These are phyloP conservation scores for Dictyostelium intermedium DNA, from an alignment of 78 protist genomes.

Conservation along the genomic window DNA sequence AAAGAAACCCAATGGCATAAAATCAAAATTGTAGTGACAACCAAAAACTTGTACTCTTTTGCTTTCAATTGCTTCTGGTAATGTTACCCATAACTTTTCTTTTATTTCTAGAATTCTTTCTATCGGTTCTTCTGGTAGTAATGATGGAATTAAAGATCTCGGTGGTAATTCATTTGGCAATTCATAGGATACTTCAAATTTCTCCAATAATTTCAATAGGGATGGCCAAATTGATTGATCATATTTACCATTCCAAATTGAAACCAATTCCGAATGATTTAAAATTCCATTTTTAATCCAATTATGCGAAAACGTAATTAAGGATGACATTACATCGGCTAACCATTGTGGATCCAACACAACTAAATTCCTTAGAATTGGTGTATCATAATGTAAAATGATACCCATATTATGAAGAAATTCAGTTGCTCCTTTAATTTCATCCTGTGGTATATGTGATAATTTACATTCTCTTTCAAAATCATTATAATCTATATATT, in stretches of 20 bases:
- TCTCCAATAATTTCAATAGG: conserved; percentile 54
- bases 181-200: conserved; percentile 80
- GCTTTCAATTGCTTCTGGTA: not conserved
- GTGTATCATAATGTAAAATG: conserved; percentile 61
- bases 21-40: conserved; percentile 64
- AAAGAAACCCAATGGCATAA: conserved; percentile 80
- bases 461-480: conserved; percentile 17
- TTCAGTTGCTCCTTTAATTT: conserved; percentile 13
- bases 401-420: conserved; percentile 76
- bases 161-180: not conserved
- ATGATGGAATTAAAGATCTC: conserved; percentile 27
- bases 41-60: conserved; percentile 33
- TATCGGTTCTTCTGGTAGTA: conserved; percentile 71
- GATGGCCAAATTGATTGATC: conserved; percentile 60
- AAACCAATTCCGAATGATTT: conserved; percentile 29
- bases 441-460: conserved; percentile 21
- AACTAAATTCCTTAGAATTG: conserved; percentile 50
- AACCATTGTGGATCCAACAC: conserved; percentile 83
- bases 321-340: conserved; percentile 64
- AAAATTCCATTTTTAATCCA: conserved; percentile 73
- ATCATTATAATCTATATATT: conserved; percentile 42
- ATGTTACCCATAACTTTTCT: conserved; percentile 35
- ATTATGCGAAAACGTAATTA: conserved; percentile 68
- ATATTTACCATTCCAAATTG: conserved; percentile 73
- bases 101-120: not conserved